A percentile compares a stretch with the other conserved stretches of the same genome.
phyloP scores from a whole-genome alignment of 768 basidiomycete genomes.

The Leccinum obscurum region DNA sequence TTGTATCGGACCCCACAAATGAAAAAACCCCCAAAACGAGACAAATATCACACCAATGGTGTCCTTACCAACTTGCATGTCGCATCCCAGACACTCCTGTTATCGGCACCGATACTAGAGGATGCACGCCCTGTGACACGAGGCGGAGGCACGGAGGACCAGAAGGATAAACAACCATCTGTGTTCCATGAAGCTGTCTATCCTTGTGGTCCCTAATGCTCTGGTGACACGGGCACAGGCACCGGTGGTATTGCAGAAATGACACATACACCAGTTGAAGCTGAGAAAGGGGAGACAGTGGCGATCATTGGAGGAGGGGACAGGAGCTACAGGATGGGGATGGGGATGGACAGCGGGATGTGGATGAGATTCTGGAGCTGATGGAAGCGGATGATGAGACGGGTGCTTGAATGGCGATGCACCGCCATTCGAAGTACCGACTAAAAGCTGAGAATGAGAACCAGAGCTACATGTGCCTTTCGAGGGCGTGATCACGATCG shows the following conservation, averaged over 20 bases:
- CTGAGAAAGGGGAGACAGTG: conserved; percentile 17
- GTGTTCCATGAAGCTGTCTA: neutral
- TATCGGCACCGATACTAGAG: no score
- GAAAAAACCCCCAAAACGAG: no score
- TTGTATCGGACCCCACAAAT: no score
- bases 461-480: no score
- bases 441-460: conserved; percentile 1
- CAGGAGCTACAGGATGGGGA: neutral
- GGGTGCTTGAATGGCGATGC: neutral
- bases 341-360: conserved; percentile 1
- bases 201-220: neutral
- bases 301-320: conserved; percentile 18
- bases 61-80: no score
- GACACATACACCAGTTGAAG: conserved; percentile 22
- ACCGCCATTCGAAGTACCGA: no score
- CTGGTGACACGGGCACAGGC: neutral
- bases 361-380: conserved; percentile 1
- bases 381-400: conserved; percentile 11
- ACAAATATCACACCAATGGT: no score
- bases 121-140: no score
- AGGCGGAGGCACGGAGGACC: no score
- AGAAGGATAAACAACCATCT: no score
- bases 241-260: conserved; percentile 17
- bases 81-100: no score
- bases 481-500: no score